phyloP scores from a whole-genome alignment of 1,284 basidiomycete species.

The Cronartium quercuum region DNA sequence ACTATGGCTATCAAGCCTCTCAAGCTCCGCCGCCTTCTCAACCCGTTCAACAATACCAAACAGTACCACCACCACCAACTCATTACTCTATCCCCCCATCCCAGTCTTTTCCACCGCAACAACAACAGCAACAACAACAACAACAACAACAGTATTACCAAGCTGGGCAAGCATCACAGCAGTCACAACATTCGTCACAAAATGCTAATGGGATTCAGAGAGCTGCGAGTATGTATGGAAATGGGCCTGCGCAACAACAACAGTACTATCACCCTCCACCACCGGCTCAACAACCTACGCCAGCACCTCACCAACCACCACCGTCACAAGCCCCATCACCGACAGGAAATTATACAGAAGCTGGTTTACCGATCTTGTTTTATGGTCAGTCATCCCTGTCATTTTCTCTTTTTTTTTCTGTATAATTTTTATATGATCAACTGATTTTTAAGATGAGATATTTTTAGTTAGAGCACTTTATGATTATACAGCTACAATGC shows the following conservation, averaged over 20 bases:
- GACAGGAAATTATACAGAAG: constrained; percentile 67
- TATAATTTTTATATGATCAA: neutral
- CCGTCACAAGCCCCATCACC: constrained; percentile 50
- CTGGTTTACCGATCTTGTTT: constrained; percentile 70
- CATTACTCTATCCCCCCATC: constrained; percentile 16
- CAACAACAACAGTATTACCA: constrained; percentile 36
- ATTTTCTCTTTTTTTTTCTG: neutral
- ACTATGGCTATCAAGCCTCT: constrained; percentile 33
- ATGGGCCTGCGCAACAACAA: constrained; percentile 43
- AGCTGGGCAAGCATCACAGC: constrained; percentile 33
- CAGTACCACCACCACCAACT: constrained; percentile 41
- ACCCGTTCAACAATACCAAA: constrained; percentile 45
- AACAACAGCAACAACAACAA: constrained; percentile 36
- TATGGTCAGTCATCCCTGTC: constrained; percentile 58
- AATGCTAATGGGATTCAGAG: constrained; percentile 24
- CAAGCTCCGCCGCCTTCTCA: constrained; percentile 39
- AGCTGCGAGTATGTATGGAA: constrained; percentile 41
- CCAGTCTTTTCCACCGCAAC: constrained; percentile 19
- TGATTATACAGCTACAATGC: constrained; percentile 77
- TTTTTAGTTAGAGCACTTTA: constrained; percentile 77
- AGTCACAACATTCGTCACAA: constrained; percentile 24
- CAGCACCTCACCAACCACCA: constrained; percentile 50
- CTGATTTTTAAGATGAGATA: neutral
- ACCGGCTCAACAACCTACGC: constrained; percentile 40
- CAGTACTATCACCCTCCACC: constrained; percentile 41